Evolutionary conservation across 306 rosid genomes (phyloP).

Genomic region (Begonia peltatifolia): DNA sequence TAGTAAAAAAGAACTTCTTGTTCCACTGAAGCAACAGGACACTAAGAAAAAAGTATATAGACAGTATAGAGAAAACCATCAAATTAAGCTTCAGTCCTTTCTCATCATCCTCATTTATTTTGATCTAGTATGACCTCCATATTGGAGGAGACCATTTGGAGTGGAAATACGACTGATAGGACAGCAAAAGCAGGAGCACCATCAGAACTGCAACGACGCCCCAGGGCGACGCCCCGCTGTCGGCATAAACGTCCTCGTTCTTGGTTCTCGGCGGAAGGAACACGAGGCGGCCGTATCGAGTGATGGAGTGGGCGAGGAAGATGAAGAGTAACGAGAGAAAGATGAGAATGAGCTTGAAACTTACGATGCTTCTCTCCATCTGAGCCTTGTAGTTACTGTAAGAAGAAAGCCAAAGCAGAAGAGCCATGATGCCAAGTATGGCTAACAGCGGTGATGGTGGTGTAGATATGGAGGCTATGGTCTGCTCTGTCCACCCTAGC

Average conservation of each 20-base stretch:
- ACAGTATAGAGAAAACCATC: background rate
- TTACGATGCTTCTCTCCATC: constrained; percentile 20
- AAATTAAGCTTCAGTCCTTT: background rate
- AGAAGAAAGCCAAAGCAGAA: constrained; percentile 38
- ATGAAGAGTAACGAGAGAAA: constrained; percentile 35
- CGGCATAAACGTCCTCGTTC: constrained; percentile 2
- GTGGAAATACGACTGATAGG: constrained; percentile 35
- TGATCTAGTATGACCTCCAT: constrained; percentile 24
- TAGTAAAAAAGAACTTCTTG: no score
- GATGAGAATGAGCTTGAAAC: constrained; percentile 28
- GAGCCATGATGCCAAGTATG: constrained; percentile 28
- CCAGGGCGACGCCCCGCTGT: constrained; percentile 39
- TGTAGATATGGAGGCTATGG: constrained; percentile 24
- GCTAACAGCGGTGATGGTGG: constrained; percentile 46
- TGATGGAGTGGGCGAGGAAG: constrained; percentile 24
- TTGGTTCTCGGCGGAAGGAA: constrained; percentile 15
- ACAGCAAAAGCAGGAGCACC: constrained; percentile 38
- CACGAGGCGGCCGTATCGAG: constrained; percentile 21
- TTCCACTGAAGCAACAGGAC: no score
- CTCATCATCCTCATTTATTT: background rate
- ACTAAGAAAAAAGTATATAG: background rate
- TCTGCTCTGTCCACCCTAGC: constrained; percentile 36
- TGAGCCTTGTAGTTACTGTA: constrained; percentile 33
- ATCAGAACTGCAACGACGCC: constrained; percentile 36
- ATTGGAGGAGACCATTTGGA: constrained; percentile 50